A percentile compares a stretch with the other conserved stretches of the same genome.
Conservation (phyloP, 768 basidiomycete species). For the Mycena latifolia region DNA sequence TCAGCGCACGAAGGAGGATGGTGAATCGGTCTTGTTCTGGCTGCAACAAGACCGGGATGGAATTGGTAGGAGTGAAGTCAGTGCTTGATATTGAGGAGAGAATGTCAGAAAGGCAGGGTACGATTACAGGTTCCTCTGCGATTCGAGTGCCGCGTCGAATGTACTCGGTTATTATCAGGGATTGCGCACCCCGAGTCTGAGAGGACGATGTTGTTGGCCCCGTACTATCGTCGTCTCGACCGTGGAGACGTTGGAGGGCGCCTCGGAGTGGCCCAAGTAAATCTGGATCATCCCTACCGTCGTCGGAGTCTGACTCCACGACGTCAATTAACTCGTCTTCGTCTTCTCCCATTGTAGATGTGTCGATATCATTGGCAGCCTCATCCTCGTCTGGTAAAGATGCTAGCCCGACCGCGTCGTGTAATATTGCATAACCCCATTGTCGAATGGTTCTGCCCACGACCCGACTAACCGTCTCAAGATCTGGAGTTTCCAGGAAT, state of each 20-base stretch:
- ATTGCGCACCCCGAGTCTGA: constrained; percentile 37
- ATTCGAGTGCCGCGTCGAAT: constrained; percentile 78
- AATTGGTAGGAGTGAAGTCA: constrained; percentile 45
- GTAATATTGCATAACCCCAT: constrained; percentile 78
- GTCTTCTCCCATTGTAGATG: constrained; percentile 33
- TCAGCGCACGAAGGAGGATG: constrained; percentile 66
- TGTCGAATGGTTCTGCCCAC: constrained; percentile 72
- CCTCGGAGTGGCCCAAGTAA: constrained; percentile 78
- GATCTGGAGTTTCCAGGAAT: constrained; percentile 86
- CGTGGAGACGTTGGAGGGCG: constrained; percentile 70
- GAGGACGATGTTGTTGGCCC: constrained; percentile 50
- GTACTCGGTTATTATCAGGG: constrained; percentile 63
- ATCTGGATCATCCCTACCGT: constrained; percentile 58
- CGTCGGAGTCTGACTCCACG: constrained; percentile 69
- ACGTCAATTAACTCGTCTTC: constrained; percentile 78
- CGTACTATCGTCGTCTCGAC: constrained; percentile 49
- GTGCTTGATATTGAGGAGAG: constrained; percentile 55
- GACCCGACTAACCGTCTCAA: constrained; percentile 72
- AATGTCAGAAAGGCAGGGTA: constrained; percentile 62
- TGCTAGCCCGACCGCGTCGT: constrained; percentile 75
- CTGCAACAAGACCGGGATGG: constrained; percentile 61
- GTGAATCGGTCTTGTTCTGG: constrained; percentile 64
- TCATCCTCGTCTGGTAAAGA: constrained; percentile 40
- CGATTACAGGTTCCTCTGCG: constrained; percentile 66
- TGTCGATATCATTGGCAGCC: constrained; percentile 16